Conservation (phyloP, 2,329 filamentous ascomycete species). For the Cladophialophora chaetospira region DNA sequence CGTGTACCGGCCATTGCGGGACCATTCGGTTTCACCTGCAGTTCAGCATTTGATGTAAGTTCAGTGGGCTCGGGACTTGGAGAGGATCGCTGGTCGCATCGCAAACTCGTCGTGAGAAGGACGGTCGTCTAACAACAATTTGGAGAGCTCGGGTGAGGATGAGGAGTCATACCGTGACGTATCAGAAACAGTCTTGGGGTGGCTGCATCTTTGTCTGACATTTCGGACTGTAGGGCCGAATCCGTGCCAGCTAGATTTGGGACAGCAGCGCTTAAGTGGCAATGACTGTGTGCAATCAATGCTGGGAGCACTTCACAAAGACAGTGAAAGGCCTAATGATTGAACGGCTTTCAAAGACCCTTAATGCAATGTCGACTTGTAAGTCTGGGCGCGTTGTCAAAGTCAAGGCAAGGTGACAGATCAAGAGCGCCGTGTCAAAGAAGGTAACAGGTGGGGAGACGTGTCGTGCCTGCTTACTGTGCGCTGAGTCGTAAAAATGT, state of each 20-base stretch:
- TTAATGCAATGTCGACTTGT: no score
- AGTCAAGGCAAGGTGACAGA: no score
- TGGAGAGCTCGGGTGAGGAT: neutral
- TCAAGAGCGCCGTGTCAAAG: no score
- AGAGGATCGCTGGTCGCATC: neutral
- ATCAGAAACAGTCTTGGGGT: conserved; percentile 32
- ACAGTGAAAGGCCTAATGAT: no score
- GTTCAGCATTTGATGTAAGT: neutral
- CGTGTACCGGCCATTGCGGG: conserved; percentile 51
- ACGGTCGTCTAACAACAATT: neutral
- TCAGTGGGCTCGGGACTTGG: neutral
- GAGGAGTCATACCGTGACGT: conserved; percentile 28
- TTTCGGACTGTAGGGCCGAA: neutral
- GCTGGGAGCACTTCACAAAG: no score
- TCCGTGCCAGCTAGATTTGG: neutral
- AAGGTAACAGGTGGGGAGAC: no score
- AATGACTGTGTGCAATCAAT: neutral
- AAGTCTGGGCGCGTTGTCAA: no score
- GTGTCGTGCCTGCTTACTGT: no score
- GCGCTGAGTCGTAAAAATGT: no score
- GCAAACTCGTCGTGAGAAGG: neutral
- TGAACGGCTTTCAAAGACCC: no score
- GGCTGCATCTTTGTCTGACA: conserved; percentile 33
- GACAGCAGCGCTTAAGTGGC: neutral
- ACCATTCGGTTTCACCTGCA: conserved; percentile 51